These are phyloP conservation scores for Cyclotella baltica DNA, from an alignment of 108 stramenopile species.

Conservation along the genomic window DNA sequence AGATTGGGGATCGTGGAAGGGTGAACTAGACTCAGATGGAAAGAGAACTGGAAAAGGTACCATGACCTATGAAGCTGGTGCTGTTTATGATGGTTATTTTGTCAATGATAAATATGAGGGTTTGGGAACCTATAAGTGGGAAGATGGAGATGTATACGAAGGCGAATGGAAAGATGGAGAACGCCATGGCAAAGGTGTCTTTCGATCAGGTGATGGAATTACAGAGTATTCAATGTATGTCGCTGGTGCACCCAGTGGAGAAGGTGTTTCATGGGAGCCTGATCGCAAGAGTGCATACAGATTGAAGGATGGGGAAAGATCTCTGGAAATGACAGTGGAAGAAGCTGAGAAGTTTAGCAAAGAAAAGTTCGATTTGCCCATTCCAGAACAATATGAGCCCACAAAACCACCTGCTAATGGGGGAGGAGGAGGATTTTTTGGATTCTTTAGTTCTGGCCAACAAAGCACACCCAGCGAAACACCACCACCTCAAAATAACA, in stretches of 20 bases:
- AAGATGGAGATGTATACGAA: constrained; percentile 31
- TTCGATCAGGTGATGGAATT: constrained; percentile 19
- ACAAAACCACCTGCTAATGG: background rate
- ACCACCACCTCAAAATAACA: background rate
- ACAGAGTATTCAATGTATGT: constrained; percentile 26
- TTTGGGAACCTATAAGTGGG: constrained; percentile 33
- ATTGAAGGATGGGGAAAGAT: constrained; percentile 18
- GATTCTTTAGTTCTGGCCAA: background rate
- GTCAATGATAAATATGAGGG: constrained; percentile 34
- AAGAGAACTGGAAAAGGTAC: constrained; percentile 33
- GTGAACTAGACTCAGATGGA: constrained; percentile 27
- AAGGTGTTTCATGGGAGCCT: constrained; percentile 32
- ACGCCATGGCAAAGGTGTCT: constrained; percentile 31
- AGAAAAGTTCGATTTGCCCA: constrained; percentile 7
- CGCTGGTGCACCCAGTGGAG: constrained; percentile 14
- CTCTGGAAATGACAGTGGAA: constrained; percentile 20
- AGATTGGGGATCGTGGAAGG: constrained; percentile 30
- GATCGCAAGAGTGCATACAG: constrained; percentile 27
- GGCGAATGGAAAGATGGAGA: constrained; percentile 37
- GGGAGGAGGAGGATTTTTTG: background rate
- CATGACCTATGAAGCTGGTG: constrained; percentile 35
- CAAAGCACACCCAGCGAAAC: background rate
- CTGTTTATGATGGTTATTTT: constrained; percentile 34
- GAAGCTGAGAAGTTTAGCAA: constrained; percentile 30
- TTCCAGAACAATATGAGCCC: background rate